Base-by-base conservation (phyloP, 1,284 basidiomycete genomes). In the Uromyces viciae-fabae region DNA sequence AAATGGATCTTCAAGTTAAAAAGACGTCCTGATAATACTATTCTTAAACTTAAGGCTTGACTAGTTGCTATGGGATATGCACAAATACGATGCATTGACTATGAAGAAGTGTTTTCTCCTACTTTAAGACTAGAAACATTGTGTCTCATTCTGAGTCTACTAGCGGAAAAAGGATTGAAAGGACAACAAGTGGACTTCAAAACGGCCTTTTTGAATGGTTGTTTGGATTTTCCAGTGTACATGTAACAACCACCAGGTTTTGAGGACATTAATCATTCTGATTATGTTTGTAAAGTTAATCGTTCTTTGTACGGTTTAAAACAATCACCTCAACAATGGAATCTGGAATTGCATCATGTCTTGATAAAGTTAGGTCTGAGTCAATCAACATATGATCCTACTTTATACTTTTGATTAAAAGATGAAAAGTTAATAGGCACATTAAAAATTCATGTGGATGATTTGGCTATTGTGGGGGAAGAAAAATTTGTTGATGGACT, bases 91-190 rank as follows among this genome's bases (percentile, higher is more conserved):
- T 81, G 81, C 8, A 49, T 76, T 14, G 75, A 82, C 52, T 82
- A 82, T 68, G 31, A 77, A 36, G 81, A 82, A 25, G 82, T 81
- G 11, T 82, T 60, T 46, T 31, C 71, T 3, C 82, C 81, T 25
- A 76, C 81, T 0, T 42, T 68, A 0, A 28, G 28, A 2, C 40
- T 71, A 15, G 15, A 38, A 56, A 56, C 81, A 3, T 19, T 82
- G 0, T n/a, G 68, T 2, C 25, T 64, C 17, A 40, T 81, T 14
- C 60, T 81, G 17, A 42, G 75, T 31, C 38, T 81, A 3, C 42
- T 74, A 4, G 72, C 54, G 3, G 11, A 15, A 22, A 56, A 66
- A 9, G 28, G 28, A 2, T 76, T 33, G 68, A 40, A 49, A 31
- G 69, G 56, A 17, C 31, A 46, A 15, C 80, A 81, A 60, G 28